These are phyloP conservation scores for Ceratocystis diversiconidia DNA, from an alignment of 2,329 filamentous ascomycete genomes.

Conservation along the genomic window DNA sequence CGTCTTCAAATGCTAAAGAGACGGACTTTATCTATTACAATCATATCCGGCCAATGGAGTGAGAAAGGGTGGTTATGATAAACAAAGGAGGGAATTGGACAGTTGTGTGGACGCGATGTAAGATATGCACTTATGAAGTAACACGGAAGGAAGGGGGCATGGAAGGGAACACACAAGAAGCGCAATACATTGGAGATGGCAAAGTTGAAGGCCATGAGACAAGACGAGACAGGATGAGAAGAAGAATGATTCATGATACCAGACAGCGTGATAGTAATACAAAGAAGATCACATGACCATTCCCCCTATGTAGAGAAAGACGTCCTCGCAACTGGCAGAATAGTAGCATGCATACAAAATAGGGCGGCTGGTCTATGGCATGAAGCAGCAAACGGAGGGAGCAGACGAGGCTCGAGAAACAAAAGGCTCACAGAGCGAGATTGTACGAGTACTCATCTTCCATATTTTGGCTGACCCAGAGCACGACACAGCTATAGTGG, in stretches of 20 bases:
- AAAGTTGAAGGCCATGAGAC: no score
- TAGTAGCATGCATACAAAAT: neutral
- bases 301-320: neutral
- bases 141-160: neutral
- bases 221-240: neutral
- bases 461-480: constrained; percentile 60
- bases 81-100: neutral
- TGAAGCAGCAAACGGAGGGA: neutral
- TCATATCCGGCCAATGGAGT: constrained; percentile 10
- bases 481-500: constrained; percentile 40
- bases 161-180: no score
- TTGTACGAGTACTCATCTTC: constrained; percentile 60
- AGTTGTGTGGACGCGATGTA: neutral
- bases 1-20: neutral
- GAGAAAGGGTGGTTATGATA: neutral
- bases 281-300: constrained; percentile 6
- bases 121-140: neutral
- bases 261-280: constrained; percentile 6
- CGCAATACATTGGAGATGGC: no score
- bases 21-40: constrained; percentile 4
- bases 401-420: neutral
- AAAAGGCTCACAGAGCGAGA: constrained; percentile 37
- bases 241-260: constrained; percentile 5
- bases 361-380: neutral
- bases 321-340: neutral